Base-by-base conservation (phyloP, 176 grass and related monocot species). In the Metroxylon sagu region DNA sequence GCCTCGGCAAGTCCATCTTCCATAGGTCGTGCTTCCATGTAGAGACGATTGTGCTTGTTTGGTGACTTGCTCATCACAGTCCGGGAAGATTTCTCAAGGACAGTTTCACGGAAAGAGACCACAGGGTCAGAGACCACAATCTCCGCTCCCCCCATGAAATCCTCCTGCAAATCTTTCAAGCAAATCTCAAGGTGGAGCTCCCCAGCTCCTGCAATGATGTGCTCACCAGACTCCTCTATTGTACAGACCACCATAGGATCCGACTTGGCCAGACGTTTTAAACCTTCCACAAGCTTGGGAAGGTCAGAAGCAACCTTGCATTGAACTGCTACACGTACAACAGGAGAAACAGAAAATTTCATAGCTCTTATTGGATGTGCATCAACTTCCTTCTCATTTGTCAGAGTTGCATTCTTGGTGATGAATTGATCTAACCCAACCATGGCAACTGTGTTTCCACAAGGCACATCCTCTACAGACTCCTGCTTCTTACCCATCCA, bases 401-500 rank as follows among this genome's bases (percentile, higher is more conserved):
- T 43, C 35, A 56, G 54, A 25, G 54, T 56, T 21, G 54, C 54
- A 56, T 56, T 56, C 6, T 56, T 56, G 54, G 54, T 56, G 19
- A 56, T 56, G 17, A 10, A 56, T 23, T 56, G 54, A 56, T 56
- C 54, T 23, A 56, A 56, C 23, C 54, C 54, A 56, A 56, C 54
- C 54, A 56, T 14, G n/a, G 54, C 54, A 56, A 56, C 54, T 7
- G 54, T 56, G 19, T 56, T 56, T 23, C 54, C 54, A 56, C 54
- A 56, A 23, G 54, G 54, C 18, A 65, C 62, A n/a, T 65, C 62
- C 48, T 65, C 62, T 21, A 65, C 62, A 4, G 62, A 65, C 25
- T 65, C 62, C 62, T 65, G 62, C 4, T 28, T 65, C 48, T 65
- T 65, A 7, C 62, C 62, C 62, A 65, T 65, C 62, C 62, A 65